A percentile compares a stretch with the other conserved stretches of the same genome.
phyloP scores from a whole-genome alignment of 331 rosid species.

The Pyracantha coccinea region DNA sequence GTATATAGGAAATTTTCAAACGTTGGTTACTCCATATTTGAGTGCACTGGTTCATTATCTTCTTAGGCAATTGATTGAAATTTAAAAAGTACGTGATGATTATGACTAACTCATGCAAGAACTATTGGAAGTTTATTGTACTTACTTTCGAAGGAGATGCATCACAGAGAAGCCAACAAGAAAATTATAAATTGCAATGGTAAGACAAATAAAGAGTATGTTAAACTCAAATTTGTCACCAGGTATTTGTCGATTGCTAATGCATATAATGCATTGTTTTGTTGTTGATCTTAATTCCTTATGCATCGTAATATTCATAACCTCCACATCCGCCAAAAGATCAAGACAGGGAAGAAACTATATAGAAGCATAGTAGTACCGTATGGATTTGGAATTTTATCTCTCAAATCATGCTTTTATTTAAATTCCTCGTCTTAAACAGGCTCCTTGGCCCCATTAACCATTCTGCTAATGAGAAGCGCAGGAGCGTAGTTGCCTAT shows the following conservation, averaged over 20 bases:
- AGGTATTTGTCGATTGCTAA: neutral
- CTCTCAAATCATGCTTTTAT: neutral
- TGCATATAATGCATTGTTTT: neutral
- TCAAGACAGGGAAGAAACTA: neutral
- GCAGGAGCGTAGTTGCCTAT: neutral
- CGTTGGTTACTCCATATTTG: constrained; percentile 8
- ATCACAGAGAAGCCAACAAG: constrained; percentile 5
- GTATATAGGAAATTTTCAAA: constrained; percentile 31
- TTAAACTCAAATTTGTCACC: constrained; percentile 4
- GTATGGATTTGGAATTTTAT: neutral
- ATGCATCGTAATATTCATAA: neutral
- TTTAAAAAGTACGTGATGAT: neutral
- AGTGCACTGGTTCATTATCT: neutral
- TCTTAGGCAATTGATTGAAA: neutral
- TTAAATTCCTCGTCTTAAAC: neutral
- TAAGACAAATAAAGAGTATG: neutral
- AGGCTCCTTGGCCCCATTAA: neutral
- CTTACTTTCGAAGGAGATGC: neutral
- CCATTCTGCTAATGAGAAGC: neutral
- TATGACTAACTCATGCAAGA: constrained; percentile 16
- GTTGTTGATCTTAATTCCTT: neutral
- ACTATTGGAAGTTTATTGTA: neutral
- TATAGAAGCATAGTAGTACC: neutral
- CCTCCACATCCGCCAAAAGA: neutral
- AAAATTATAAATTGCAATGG: neutral